These are phyloP conservation scores for Notholithocarpus densiflorus DNA, from an alignment of 306 rosid genomes.

Conservation along the genomic window DNA sequence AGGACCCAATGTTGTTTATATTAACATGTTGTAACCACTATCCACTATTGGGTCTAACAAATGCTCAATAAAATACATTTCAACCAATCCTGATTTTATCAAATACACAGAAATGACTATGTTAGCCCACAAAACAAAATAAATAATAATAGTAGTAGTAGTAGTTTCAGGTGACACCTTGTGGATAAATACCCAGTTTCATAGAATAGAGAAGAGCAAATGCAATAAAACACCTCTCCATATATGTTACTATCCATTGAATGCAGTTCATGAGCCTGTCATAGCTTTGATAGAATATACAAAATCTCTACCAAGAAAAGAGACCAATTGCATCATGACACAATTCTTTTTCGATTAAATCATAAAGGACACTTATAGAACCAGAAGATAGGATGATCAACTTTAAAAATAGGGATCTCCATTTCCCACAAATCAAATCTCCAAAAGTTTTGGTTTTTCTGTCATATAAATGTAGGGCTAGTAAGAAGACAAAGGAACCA, in stretches of 20 bases:
- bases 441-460: neutral
- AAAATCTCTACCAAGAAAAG: neutral
- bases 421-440: neutral
- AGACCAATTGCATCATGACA: neutral
- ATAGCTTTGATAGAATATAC: neutral
- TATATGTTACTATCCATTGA: neutral
- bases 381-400: neutral
- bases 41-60: no score
- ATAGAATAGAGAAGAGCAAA: neutral
- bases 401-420: neutral
- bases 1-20: no score
- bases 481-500: neutral
- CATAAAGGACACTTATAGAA: neutral
- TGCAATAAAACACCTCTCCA: neutral
- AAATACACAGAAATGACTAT: no score
- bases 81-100: no score
- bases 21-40: no score
- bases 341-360: neutral
- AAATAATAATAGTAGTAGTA: no score
- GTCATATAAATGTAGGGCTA: neutral
- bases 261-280: neutral
- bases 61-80: no score
- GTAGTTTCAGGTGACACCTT: neutral
- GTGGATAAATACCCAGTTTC: neutral
- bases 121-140: no score